These are phyloP conservation scores for Agrocybe praecox DNA, from an alignment of 768 basidiomycete species.

Conservation along the genomic window DNA sequence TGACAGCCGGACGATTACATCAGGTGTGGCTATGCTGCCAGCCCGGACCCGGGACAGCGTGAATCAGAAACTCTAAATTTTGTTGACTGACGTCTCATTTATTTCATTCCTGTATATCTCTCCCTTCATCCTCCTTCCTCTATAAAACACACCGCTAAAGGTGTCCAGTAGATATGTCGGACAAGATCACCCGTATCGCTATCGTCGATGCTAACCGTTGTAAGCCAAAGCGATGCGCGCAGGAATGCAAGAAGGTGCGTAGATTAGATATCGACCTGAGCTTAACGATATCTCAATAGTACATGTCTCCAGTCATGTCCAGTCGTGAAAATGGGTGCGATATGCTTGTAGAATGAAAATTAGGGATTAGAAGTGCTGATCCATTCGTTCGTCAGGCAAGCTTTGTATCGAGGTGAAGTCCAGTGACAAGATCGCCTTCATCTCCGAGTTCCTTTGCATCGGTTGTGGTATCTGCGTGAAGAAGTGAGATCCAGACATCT, in stretches of 20 bases:
- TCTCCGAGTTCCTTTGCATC: constrained; percentile 98
- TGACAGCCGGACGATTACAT: constrained; percentile 17
- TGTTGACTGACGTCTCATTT: constrained; percentile 7
- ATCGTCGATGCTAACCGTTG: constrained; percentile 92
- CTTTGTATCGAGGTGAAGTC: constrained; percentile 98
- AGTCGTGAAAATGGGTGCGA: constrained; percentile 92
- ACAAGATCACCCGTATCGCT: constrained; percentile 98
- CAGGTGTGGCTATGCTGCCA: constrained; percentile 24
- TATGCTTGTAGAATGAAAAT: background rate
- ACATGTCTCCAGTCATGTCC: constrained; percentile 61
- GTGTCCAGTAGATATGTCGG: constrained; percentile 58
- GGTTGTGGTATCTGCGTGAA: constrained; percentile 99
- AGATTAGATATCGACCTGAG: background rate
- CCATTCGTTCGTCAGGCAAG: constrained; percentile 61
- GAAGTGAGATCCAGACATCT: constrained; percentile 63
- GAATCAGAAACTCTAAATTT: constrained; percentile 16
- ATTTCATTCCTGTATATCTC: constrained; percentile 14
- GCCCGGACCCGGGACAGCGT: constrained; percentile 7
- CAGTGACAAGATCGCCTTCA: constrained; percentile 96
- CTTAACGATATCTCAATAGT: constrained; percentile 13
- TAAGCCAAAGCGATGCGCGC: constrained; percentile 95
- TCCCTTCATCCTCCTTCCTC: constrained; percentile 9
- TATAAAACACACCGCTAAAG: constrained; percentile 9
- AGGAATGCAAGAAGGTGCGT: constrained; percentile 95
- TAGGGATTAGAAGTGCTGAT: background rate